phyloP scores from a whole-genome alignment of 176 grass and related monocot species.

The Echinochloa phyllopogon region DNA sequence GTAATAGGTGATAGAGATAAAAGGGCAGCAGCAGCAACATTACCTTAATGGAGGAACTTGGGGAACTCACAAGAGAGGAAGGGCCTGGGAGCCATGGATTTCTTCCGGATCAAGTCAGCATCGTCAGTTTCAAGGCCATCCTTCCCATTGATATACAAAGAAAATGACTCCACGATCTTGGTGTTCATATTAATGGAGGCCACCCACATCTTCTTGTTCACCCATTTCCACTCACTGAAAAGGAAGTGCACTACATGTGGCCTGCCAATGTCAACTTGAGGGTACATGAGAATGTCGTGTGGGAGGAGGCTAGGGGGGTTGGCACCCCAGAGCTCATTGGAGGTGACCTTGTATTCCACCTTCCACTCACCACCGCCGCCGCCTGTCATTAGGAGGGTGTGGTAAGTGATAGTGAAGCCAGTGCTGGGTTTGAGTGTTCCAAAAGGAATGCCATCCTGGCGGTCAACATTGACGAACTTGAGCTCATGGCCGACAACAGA shows the following conservation, averaged over 20 bases:
- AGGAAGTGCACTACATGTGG: conserved; percentile 12
- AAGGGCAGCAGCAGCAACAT: neutral
- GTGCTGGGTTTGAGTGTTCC: no score
- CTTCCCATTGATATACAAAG: neutral
- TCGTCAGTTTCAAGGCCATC: conserved; percentile 5
- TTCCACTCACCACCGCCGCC: neutral
- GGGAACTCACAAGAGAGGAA: conserved; percentile 16
- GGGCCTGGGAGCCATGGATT: neutral
- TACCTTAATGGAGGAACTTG: neutral
- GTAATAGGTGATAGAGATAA: neutral
- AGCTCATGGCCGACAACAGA: no score
- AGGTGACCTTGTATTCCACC: neutral
- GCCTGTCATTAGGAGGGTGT: neutral
- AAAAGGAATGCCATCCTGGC: no score
- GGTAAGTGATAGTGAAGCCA: no score
- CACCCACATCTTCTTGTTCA: conserved; percentile 14
- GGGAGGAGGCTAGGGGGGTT: no score
- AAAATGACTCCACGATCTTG: neutral
- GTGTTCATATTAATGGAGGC: conserved; percentile 15
- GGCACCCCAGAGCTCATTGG: no score
- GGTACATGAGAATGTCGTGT: neutral
- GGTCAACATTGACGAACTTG: no score
- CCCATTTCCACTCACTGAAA: neutral
- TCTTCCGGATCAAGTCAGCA: neutral
- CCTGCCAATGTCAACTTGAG: neutral